Evolutionary conservation across 768 basidiomycete species (phyloP).

Genomic region (Tylopilus vinaceipallidus): DNA sequence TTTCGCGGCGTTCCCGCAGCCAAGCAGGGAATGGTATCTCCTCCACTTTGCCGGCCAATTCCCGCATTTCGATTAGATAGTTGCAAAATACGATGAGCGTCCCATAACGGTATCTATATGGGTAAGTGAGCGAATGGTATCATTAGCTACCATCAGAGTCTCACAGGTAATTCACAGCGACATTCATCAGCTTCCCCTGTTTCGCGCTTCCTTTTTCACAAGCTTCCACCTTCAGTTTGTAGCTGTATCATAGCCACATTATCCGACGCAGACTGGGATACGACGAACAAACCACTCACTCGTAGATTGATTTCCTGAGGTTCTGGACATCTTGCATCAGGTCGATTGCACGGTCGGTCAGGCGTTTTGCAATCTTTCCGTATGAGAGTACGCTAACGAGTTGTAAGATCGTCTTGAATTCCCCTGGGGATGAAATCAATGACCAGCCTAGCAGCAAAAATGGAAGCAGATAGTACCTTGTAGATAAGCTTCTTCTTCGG

Average conservation of each 20-base stretch:
- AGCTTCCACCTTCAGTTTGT: slow-evolving; percentile 87
- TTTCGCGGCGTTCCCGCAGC: slow-evolving; percentile 83
- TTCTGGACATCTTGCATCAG: slow-evolving; percentile 97
- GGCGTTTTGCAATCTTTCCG: slow-evolving; percentile 88
- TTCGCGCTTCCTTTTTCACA: slow-evolving; percentile 77
- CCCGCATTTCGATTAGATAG: slow-evolving; percentile 75
- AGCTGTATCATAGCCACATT: slow-evolving; percentile 44
- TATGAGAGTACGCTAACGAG: slow-evolving; percentile 89
- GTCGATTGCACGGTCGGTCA: slow-evolving; percentile 88
- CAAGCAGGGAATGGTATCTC: slow-evolving; percentile 72
- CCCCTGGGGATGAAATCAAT: slow-evolving; percentile 51
- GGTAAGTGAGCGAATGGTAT: slow-evolving; percentile 4
- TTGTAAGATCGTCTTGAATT: slow-evolving; percentile 95
- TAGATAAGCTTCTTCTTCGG: slow-evolving; percentile 86
- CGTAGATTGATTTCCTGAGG: slow-evolving; percentile 90
- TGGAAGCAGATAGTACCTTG: slow-evolving; percentile 56
- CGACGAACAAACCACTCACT: slow-evolving; percentile 50
- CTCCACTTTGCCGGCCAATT: slow-evolving; percentile 37
- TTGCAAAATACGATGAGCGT: slow-evolving; percentile 93
- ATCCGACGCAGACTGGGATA: slow-evolving; percentile 1
- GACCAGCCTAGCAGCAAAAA: background rate
- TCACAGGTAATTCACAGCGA: slow-evolving; percentile 88
- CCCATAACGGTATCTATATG: slow-evolving; percentile 76
- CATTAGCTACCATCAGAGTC: slow-evolving; percentile 22
- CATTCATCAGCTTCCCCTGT: slow-evolving; percentile 65